Evolutionary conservation across 345 rosid genomes (phyloP).

Genomic region (Eucalyptus guilfoylei): DNA sequence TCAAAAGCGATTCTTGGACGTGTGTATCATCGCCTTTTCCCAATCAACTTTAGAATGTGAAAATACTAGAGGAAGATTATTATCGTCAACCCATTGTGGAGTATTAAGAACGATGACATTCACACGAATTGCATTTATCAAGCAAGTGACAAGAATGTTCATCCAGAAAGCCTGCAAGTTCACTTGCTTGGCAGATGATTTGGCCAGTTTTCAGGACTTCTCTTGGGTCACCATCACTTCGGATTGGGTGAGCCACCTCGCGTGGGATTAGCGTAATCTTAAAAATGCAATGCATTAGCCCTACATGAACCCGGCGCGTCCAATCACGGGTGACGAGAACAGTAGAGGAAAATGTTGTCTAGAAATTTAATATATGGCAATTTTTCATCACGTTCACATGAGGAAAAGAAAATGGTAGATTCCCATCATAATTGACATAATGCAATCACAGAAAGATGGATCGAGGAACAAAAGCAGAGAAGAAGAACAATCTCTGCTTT

Average conservation of each 20-base stretch:
- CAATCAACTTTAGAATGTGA: neutral
- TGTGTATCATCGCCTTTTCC: neutral
- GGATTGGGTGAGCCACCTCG: neutral
- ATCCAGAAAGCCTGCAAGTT: neutral
- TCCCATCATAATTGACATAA: neutral
- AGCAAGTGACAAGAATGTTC: neutral
- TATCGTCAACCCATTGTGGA: neutral
- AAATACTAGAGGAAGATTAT: neutral
- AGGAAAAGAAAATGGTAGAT: neutral
- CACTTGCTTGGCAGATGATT: neutral
- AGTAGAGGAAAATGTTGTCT: neutral
- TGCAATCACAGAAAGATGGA: neutral
- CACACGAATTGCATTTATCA: neutral
- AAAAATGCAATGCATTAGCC: neutral
- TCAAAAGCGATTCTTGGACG: neutral
- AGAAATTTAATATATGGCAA: neutral
- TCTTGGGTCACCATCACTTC: neutral
- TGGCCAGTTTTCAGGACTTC: neutral
- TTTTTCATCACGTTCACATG: neutral
- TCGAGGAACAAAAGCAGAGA: no score
- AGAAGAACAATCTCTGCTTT: no score
- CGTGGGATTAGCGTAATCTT: neutral
- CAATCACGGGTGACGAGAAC: neutral
- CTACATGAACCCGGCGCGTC: accelerated
- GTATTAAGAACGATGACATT: neutral